Evolutionary conservation across 805 yeast species (phyloP), one percentile per base, ranked within the genome.

Genomic region (Sugiyamaella smithiae): DNA sequence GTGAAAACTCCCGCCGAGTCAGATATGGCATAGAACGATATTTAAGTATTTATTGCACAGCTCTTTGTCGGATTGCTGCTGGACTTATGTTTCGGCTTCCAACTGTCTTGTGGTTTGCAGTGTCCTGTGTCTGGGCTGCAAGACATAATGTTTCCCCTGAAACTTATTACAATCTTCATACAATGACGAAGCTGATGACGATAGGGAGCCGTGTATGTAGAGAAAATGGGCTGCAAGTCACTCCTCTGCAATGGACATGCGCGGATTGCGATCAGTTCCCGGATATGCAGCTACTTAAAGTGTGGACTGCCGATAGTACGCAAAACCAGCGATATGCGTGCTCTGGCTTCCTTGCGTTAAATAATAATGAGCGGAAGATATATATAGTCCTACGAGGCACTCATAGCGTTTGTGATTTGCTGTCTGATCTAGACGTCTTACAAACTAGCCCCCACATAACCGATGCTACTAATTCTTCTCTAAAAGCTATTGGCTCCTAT

Each of bases 361-460:
- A 49, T 31, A 22, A 49, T 33, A 25, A 19, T 4, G 32, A 16
- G 7, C 25, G 45, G 19, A 4, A 20, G 8, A 33, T 49, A 4
- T 46, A 49, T 20, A 12, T 49, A 17, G 42, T 49, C 9, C 17
- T 49, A 2, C 29, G 52, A 38, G 52, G 52, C 14, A 49, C 52
- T 2, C n/a, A 46, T 24, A 25, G 41, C 3, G 9, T 31, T 6
- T 37, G 19, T 9, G 49, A 49, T 32, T 16, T 45, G 4, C 7
- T 49, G n/a, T 20, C 45, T 14, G 52, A 49, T 24, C n/a, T 49
- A 3, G 46, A 47, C 19, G 45, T 47, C 3, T 20, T 32, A 12
- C 36, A n/a, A 12, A 9, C 20, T 2, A 8, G 23, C n/a, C 47
- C 47, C 5, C 14, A 14, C 12, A 4, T 19, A 8, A 11, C 16